A percentile compares a stretch with the other conserved stretches of the same genome.
Evolutionary conservation across 345 rosid genomes (phyloP).

Genomic region (Orychophragmus violaceus): DNA sequence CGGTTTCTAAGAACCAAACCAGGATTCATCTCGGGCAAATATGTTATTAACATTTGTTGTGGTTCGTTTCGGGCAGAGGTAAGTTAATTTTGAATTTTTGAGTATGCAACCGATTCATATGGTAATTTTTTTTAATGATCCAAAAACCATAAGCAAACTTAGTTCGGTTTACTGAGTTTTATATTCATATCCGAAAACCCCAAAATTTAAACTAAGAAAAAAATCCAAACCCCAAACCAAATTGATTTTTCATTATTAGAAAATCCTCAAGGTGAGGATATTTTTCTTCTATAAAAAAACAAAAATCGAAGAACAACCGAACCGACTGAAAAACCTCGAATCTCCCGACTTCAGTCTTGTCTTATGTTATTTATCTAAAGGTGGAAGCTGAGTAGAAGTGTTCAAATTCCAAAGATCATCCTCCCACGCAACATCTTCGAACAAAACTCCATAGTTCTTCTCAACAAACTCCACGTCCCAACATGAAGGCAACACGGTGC

Average conservation of each 20-base stretch:
- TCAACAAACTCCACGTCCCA: conserved; percentile 31
- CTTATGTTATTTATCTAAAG: background rate
- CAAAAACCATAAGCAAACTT: background rate
- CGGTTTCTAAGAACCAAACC: background rate
- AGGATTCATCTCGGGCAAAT: background rate
- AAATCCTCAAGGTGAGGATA: background rate
- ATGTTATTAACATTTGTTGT: background rate
- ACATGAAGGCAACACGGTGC: conserved; percentile 22
- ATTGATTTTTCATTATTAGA: background rate
- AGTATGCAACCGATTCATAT: background rate
- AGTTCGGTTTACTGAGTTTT: background rate
- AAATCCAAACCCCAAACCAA: background rate
- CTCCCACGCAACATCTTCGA: conserved; percentile 28
- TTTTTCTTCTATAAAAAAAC: background rate
- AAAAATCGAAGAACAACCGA: background rate
- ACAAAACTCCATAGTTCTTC: conserved; percentile 26
- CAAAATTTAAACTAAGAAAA: background rate
- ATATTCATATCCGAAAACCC: background rate
- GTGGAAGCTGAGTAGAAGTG: conserved; percentile 11
- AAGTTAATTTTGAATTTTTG: background rate
- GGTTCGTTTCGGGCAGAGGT: background rate
- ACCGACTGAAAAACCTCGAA: background rate
- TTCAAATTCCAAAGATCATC: conserved; percentile 33
- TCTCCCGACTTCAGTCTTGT: background rate
- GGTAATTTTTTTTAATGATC: background rate